Evolutionary conservation across 2,329 filamentous ascomycete species (phyloP).

Genomic region (Ilyonectria sp.): DNA sequence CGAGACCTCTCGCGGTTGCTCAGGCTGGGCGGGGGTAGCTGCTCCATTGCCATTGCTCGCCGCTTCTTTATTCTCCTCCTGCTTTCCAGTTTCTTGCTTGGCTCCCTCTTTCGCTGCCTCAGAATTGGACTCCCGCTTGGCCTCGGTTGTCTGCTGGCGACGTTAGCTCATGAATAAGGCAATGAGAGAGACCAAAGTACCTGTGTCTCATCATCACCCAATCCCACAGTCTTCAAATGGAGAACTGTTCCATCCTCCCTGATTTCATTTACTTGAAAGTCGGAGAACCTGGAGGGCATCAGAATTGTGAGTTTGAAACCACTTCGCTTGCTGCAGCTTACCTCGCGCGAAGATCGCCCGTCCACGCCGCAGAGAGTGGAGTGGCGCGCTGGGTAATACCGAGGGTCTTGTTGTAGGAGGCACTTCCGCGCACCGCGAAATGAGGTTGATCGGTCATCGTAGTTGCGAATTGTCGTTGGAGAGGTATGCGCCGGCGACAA

Average conservation of each 20-base stretch:
- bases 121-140: conserved; percentile 36
- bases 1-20: conserved; percentile 48
- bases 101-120: conserved; percentile 26
- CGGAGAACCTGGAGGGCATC: conserved; percentile 76
- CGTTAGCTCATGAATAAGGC: conserved; percentile 27
- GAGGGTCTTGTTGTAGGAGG: conserved; percentile 54
- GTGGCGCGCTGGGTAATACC: conserved; percentile 59
- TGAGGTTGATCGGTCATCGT: conserved; percentile 52
- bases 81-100: conserved; percentile 36
- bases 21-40: conserved; percentile 37
- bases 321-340: conserved; percentile 36
- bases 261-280: conserved; percentile 95
- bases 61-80: conserved; percentile 34
- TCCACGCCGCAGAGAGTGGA: conserved; percentile 56
- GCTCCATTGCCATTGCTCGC: conserved; percentile 38
- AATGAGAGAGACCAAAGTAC: conserved; percentile 21
- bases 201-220: conserved; percentile 39
- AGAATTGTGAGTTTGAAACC: conserved; percentile 23
- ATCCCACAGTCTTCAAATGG: conserved; percentile 72
- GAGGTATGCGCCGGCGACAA: conserved; percentile 25
- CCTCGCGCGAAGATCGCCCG: conserved; percentile 58
- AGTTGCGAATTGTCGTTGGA: conserved; percentile 8
- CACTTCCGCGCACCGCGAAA: conserved; percentile 50
- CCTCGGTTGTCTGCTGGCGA: conserved; percentile 27
- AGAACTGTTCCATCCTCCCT: conserved; percentile 81